Evolutionary conservation across 2,329 filamentous ascomycete genomes (phyloP).

Genomic region (Talaromyces sp.): DNA sequence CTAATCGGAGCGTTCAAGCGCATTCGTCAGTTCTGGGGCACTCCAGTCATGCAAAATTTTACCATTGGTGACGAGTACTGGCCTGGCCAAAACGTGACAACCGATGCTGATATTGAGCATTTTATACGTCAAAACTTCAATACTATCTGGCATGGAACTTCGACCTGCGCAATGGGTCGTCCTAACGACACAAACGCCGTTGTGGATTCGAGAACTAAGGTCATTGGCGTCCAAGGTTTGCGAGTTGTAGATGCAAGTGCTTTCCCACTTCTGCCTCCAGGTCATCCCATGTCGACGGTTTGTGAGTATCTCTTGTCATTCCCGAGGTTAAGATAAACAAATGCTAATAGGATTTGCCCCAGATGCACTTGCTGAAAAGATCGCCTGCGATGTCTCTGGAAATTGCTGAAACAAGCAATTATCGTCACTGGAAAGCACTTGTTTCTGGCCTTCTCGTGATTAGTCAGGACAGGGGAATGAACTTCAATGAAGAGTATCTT

Average conservation of each 20-base stretch:
- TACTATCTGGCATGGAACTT: slow-evolving; percentile 28
- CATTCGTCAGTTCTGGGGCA: neutral
- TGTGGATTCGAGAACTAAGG: slow-evolving; percentile 29
- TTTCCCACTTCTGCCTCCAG: slow-evolving; percentile 37
- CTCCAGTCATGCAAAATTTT: slow-evolving; percentile 19
- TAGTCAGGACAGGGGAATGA: neutral
- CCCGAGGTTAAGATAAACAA: neutral
- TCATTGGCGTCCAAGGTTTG: slow-evolving; percentile 31
- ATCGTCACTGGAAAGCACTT: neutral
- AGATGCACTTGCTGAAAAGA: neutral
- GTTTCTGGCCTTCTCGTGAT: neutral
- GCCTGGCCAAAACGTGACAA: slow-evolving; percentile 37
- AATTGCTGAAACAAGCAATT: neutral
- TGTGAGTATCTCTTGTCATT: neutral
- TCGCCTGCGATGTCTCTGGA: neutral
- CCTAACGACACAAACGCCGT: slow-evolving; percentile 29
- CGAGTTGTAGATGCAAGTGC: slow-evolving; percentile 34
- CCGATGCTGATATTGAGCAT: slow-evolving; percentile 41
- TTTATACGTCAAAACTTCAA: neutral
- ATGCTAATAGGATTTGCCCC: neutral
- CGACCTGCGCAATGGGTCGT: slow-evolving; percentile 34
- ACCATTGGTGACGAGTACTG: slow-evolving; percentile 36
- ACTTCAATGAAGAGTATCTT: neutral
- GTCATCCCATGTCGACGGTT: slow-evolving; percentile 36
- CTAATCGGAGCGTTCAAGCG: neutral